These are phyloP conservation scores for Saccharomyces hybrid DNA, from an alignment of 1,139 yeast species.

Conservation along the genomic window DNA sequence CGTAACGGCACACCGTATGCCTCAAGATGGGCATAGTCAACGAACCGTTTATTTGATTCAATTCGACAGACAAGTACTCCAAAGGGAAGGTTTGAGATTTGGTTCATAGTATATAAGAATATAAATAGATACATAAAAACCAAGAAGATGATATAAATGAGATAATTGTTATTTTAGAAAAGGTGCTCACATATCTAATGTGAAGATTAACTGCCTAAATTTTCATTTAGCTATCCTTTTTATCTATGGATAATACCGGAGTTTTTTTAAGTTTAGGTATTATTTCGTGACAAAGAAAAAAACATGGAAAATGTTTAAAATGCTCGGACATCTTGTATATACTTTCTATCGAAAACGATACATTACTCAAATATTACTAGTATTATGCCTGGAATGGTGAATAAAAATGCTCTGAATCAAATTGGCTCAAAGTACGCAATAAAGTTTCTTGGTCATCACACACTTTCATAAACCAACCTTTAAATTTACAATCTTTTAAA, in stretches of 20 bases:
- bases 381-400: neutral
- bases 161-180: neutral
- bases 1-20: slow-evolving; percentile 84
- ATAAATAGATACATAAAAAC: neutral
- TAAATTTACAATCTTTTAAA: slow-evolving; percentile 34
- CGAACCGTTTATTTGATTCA: slow-evolving; percentile 80
- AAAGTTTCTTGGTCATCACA: slow-evolving; percentile 21
- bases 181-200: neutral
- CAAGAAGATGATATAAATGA: neutral
- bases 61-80: slow-evolving; percentile 54
- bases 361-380: neutral
- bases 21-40: slow-evolving; percentile 52
- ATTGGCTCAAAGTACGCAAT: slow-evolving; percentile 13
- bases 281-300: neutral
- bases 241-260: neutral
- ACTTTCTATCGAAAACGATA: neutral
- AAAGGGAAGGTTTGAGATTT: slow-evolving; percentile 40
- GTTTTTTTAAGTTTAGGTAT: neutral
- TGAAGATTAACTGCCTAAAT: neutral
- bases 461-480: slow-evolving; percentile 30
- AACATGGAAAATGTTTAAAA: neutral
- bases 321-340: neutral
- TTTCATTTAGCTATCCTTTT: neutral
- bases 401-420: slow-evolving; percentile 12
- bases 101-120: neutral